Base-by-base conservation (phyloP, 768 basidiomycete species). In the Auriscalpium vulgare region DNA sequence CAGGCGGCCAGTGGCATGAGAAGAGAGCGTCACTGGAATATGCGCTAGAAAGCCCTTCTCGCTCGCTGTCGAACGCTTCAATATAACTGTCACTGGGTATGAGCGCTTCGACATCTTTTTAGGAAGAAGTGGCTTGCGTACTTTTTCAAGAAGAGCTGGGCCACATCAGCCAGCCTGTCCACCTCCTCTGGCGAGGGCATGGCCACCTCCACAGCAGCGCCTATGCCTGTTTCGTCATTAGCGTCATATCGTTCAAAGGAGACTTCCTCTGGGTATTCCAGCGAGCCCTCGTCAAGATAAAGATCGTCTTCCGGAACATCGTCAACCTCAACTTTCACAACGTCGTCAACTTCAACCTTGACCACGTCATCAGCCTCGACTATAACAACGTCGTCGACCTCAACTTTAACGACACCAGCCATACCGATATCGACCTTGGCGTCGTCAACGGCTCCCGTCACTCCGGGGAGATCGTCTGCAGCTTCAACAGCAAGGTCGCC, bases 41-140 rank as follows among this genome's bases (percentile, higher is more conserved):
- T 34, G 43, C 45, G 5, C 23, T 45, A 1, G 56, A 47, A 3
- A 60, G 59, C 45, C 37, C 52, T n/a, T 37, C 40, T 16, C 45
- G 56, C 21, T 59, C 56, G 37, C 6, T 29, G 49, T 60, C 59
- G 35, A 60, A 58, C 8, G 49, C 58, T 49, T 35, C 47, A 21
- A 17, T 51, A 29, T 60, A 60, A 29, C 45, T 44, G 29, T 58
- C 29, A 45, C 58, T 43, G 14, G 40, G 52, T 9, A 21, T 57
- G 36, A 60, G 49, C 29, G 4, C 29, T 29, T 29, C 29, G 29
- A 29, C 5, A 29, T 5, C 5, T 23, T 35, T 56, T 36, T 51
- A 34, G 8, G 51, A 47, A 10, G 51, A 47, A 10, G 37, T 47
- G 49, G 53, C 50, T 3, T 8, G 17, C 16, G 19, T n/a, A 37